Base-by-base conservation (phyloP, 352 stramenopile genomes). In the Globisporangium rhizosaccharum region DNA sequence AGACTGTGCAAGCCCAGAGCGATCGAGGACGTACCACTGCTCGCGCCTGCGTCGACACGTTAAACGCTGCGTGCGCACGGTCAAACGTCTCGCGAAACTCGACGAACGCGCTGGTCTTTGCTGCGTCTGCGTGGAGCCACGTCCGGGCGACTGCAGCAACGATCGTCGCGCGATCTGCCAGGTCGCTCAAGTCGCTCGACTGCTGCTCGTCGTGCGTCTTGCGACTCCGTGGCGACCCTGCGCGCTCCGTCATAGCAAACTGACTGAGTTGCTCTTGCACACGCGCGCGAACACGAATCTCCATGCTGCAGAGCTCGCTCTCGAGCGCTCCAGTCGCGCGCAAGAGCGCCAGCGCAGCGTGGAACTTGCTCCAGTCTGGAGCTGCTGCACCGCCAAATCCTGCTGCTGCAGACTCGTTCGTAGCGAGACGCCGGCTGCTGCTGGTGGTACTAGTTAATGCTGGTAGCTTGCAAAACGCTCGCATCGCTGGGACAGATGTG, bases 331-430 rank as follows among this genome's bases (percentile, higher is more conserved):
- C 82, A 11, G 78, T 85, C 0, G 79, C 73, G 44, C 74, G 85
- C 1, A 92, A 63, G 41, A 92, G 67, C 14, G 80, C 75, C 14
- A 92, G 63, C 3, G 79, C 72, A 3, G 72, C 71, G 53, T 92
- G 82, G 58, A 92, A 92, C n/a, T 81, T 75, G 53, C 72, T 80
- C 79, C 82, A 92, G 54, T 89, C 78, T 3, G 70, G 70, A 14
- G 69, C 61, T 15, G 48, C 45, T 17, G 42, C 18, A 23, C 25
- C 59, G 23, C 61, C 44, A 39, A 17, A 6, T 1, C 17, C 20
- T 44, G 53, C 57, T 39, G 25, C 8, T 20, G 28, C 42, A 25
- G 44, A 36, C 17, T 41, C 54, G 47, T 12, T 12, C 11, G 6
- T 10, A 12, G 33, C 7, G 10, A 10, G 33, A 36, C 30, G 9